Base-by-base conservation (phyloP, 1,284 basidiomycete genomes). In the Singerocomus inundabilis region DNA sequence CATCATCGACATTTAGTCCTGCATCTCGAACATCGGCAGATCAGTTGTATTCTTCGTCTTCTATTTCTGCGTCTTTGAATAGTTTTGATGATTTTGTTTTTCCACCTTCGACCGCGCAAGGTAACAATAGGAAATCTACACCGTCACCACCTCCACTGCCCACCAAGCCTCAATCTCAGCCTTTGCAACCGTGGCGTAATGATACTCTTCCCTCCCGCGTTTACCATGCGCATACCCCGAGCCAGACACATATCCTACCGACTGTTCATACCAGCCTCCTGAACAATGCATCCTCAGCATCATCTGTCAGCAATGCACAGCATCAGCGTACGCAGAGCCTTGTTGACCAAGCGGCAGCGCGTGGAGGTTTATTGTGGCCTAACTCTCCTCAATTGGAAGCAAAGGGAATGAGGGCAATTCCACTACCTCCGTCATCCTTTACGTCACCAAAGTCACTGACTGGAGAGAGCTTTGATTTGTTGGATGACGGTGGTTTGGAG, bases 271-370 rank as follows among this genome's bases (percentile, higher is more conserved):
- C 63, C 37, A 46, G 48, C 33, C 62, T 66, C 24, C 44, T 61
- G 30, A 21, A 42, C 13, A 41, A 21, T 11, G 12, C 55, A 50
- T 38, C 57, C 55, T 54, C 60, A 36, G 24, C 46, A 48, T 31
- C 62, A 48, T 54, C 58, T 46, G 47, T 62, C 53, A 52, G 57
- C 53, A 16, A 58, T 53, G 51, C 57, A 54, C 51, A 62, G 47
- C 82, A 81, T 57, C 71, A 73, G 51, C 77, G 80, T 45, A 82
- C 82, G 6, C 62, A 76, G 55, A 81, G 74, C 55, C 66, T 87
- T 24, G 62, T 87, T 50, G 74, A 80, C 53, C 66, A 65, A 15
- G 82, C 79, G 8, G 80, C 81, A 9, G 64, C 80, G 6, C 72
- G 71, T 16, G 66, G 64, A 5, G 82, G 82, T 4, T 65, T 72